Evolutionary conservation across 805 yeast genomes (phyloP).

Genomic region (Wickerhamomyces rabaulensis): DNA sequence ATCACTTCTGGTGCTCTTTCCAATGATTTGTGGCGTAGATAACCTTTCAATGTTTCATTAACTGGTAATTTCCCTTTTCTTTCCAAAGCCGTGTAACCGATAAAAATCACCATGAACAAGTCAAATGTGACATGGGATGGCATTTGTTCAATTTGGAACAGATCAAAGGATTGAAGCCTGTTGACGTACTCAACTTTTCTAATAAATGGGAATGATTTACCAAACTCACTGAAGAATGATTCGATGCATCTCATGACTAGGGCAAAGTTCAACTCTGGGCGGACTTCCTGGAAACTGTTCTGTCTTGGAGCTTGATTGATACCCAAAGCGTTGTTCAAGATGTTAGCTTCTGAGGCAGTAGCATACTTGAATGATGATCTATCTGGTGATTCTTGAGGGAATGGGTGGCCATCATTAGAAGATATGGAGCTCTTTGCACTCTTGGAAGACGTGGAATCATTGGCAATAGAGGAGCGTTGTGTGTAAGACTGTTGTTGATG

Average conservation of each 20-base stretch:
- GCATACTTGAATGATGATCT: neutral
- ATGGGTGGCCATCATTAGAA: neutral
- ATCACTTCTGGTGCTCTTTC: conserved; percentile 33
- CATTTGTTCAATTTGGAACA: conserved; percentile 14
- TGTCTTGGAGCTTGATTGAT: neutral
- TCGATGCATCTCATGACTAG: conserved; percentile 6
- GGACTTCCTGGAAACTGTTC: neutral
- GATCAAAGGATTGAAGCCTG: conserved; percentile 33
- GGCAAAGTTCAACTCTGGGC: conserved; percentile 1
- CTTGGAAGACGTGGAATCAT: neutral
- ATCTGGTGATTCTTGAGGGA: neutral
- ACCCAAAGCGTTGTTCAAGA: neutral
- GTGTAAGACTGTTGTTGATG: neutral
- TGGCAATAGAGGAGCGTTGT: neutral
- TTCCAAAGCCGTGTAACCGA: conserved; percentile 48
- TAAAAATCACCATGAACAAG: conserved; percentile 47
- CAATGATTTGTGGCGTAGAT: conserved; percentile 37
- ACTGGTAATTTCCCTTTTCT: conserved; percentile 32
- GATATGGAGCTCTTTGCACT: neutral
- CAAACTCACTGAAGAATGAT: conserved; percentile 6
- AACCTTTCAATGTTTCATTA: conserved; percentile 34
- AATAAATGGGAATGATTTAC: conserved; percentile 7
- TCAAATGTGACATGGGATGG: conserved; percentile 35
- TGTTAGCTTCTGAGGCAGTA: neutral
- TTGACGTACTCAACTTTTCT: conserved; percentile 18